Evolutionary conservation across 73 alveolate species (phyloP), one percentile per base, ranked within the genome.

Genomic region (Paramecium octaurelia): DNA sequence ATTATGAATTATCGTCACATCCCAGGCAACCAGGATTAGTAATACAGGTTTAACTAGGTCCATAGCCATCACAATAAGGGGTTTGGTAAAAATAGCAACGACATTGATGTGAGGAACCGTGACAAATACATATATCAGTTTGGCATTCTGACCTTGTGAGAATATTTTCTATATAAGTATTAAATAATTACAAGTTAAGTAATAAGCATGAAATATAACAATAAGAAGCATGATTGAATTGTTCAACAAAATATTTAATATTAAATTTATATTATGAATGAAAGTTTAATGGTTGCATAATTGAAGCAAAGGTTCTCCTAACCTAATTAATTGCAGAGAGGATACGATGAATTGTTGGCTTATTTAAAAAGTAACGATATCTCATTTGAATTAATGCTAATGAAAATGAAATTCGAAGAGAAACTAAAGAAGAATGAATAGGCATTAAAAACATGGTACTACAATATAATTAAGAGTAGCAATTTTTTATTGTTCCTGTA

Each of bases 381-480:
- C 29, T 24, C 71, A 8, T 46, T 80, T 80, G 91, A 80, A 20
- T 64, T 80, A 20, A 38, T 40, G 35, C 6, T 80, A 24, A 20
- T 80, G 44, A 80, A 80, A 80, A 42, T 80, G 91, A 80, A 80
- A 80, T 48, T 80, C 4, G 91, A 80, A 21, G 91, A 80, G 10
- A 80, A 80, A 20, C 44, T 80, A 1, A 48, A 80, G 9, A 80
- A 80, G 27, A 38, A 44, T 43, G 91, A 80, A 27, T 44, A 48
- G 21, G 70, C 91, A 2, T 48, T 80, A 24, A 80, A 80, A 35
- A 80, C 91, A 80, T 80, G 91, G 71, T 75, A 75, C 4, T 54
- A 21, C 1, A 14, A 11, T 35, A 0, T 16, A n/a, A 75, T 36
- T 21, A 36, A 36, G 5, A 14, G 10, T 18, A 75, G 88, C 24